Percentiles rank a stretch among this genome's conserved stretches.
Evolutionary conservation across 805 yeast species (phyloP).

Genomic region (Hanseniaspora lachancei): DNA sequence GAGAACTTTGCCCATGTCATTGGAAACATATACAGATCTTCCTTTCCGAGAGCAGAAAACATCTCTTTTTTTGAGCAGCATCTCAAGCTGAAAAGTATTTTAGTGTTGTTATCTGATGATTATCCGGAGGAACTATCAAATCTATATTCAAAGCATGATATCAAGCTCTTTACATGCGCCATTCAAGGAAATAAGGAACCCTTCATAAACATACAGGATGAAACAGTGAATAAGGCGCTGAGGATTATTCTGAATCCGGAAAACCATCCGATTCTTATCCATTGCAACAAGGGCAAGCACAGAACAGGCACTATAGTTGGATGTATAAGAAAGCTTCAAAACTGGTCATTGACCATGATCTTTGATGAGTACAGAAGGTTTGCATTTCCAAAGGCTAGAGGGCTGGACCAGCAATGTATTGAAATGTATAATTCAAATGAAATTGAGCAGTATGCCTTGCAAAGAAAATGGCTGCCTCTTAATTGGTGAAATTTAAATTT

Average conservation of each 20-base stretch:
- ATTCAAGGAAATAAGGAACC: slow-evolving; percentile 94
- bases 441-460: slow-evolving; percentile 41
- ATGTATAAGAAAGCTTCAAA: slow-evolving; percentile 73
- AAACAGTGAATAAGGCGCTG: slow-evolving; percentile 64
- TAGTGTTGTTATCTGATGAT: slow-evolving; percentile 82
- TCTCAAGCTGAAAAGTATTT: slow-evolving; percentile 54
- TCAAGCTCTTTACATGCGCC: slow-evolving; percentile 72
- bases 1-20: slow-evolving; percentile 85
- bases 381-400: slow-evolving; percentile 89
- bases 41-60: slow-evolving; percentile 80
- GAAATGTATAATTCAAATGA: slow-evolving; percentile 69
- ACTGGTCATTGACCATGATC: slow-evolving; percentile 87
- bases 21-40: slow-evolving; percentile 65
- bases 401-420: slow-evolving; percentile 89
- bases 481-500: slow-evolving; percentile 37
- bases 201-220: slow-evolving; percentile 61
- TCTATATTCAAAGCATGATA: slow-evolving; percentile 47
- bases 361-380: slow-evolving; percentile 91
- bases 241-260: slow-evolving; percentile 69
- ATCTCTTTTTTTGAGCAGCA: slow-evolving; percentile 49
- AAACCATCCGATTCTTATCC: slow-evolving; percentile 85
- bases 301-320: slow-evolving; percentile 95
- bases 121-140: slow-evolving; percentile 67
- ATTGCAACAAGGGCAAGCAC: slow-evolving; percentile 94
- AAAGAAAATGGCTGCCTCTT: slow-evolving; percentile 51